Evolutionary conservation across 2,329 filamentous ascomycete species (phyloP), one percentile per base, ranked within the genome.

Genomic region (Coniella vitis): DNA sequence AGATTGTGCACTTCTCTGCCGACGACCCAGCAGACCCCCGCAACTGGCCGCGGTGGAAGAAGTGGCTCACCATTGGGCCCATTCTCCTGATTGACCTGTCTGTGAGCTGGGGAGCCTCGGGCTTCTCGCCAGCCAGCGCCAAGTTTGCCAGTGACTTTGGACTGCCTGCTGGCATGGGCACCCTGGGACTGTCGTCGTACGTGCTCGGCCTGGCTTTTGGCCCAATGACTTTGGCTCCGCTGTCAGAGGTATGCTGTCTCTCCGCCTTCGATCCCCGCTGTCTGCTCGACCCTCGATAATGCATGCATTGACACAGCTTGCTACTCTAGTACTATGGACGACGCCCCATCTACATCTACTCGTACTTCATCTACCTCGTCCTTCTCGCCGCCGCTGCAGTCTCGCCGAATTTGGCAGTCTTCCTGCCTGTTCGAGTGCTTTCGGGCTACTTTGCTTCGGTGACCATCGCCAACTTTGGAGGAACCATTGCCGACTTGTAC

Each of bases 111-210:
- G 69, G 68, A 8, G 71, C 71, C 1, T 72, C 69, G 5, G 71
- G 71, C 8, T 75, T 70, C 56, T 73, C 69, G 2, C 71, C 72
- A 1, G 68, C 65, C 0, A 58, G 63, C 13, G 55, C 52, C n/a
- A 66, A 69, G 37, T 71, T 74, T 46, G 63, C 61, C 1, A 58
- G 64, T 8, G 66, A 70, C 14, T 69, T 74, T 48, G 59, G 61
- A 12, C 58, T 72, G 3, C 64, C 66, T 3, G 55, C 62, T 14
- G 65, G 69, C 37, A 58, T 71, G 17, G 69, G 66, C 2, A 70
- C 69, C 0, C 56, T 75, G 3, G 71, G 72, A 4, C 46, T 75
- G 40, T 71, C 67, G 38, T 57, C 74, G 43, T 74, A 73, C 49
- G 63, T 75, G 8, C 60, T 74, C 10, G 72, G 71, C 0, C 57